phyloP scores from a whole-genome alignment of 192 early-diverging fungal genomes.

The Backusella circina region DNA sequence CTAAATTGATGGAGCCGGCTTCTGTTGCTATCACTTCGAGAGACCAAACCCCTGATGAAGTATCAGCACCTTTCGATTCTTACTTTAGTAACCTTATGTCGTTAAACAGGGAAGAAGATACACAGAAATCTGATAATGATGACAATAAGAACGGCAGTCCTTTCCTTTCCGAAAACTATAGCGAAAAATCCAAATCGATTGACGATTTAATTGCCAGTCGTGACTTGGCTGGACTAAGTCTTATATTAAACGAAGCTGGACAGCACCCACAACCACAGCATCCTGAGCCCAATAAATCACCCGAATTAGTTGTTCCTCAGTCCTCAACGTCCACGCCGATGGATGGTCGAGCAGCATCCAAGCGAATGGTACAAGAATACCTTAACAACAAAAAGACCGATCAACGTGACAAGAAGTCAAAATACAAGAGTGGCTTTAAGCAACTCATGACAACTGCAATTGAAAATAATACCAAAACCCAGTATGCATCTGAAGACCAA shows the following conservation, averaged over 20 bases:
- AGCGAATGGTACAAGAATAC: conserved; percentile 14
- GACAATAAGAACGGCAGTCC: neutral
- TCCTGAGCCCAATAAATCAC: neutral
- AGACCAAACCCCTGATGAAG: neutral
- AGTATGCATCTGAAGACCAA: conserved; percentile 14
- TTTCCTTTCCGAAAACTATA: neutral
- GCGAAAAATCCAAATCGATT: neutral
- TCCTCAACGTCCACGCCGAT: neutral
- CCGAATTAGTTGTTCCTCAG: neutral
- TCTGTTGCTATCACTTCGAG: neutral
- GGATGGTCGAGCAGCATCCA: conserved; percentile 13
- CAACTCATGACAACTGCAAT: conserved; percentile 13
- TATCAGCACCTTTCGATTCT: neutral
- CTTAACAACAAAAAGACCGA: neutral
- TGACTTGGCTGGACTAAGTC: neutral
- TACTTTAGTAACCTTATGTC: neutral
- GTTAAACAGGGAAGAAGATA: neutral
- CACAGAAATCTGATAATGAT: neutral
- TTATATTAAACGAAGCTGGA: neutral
- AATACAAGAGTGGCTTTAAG: conserved; percentile 11
- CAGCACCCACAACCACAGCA: neutral
- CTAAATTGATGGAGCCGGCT: neutral
- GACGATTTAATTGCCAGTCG: conserved; percentile 3
- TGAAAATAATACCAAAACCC: conserved; percentile 9
- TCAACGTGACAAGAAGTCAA: neutral